Percentiles rank a stretch among this genome's conserved stretches.
Conservation (phyloP, 352 stramenopile genomes). For the Globisporangium apiculatum region DNA sequence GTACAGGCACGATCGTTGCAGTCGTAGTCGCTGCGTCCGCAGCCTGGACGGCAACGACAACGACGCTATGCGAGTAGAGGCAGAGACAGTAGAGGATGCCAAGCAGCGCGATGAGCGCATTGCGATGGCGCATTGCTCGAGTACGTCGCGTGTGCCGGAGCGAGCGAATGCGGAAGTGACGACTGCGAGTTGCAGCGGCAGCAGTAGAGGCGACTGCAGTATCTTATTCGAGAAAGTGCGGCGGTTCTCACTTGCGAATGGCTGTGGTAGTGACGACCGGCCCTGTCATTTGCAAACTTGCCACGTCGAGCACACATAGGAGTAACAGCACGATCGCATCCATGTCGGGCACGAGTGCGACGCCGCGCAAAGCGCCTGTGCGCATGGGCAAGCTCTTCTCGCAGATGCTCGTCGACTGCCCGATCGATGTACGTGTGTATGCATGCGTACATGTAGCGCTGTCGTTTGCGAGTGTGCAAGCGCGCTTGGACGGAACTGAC, state of each 20-base stretch:
- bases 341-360: slow-evolving; percentile 4
- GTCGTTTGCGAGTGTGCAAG: background rate
- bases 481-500: background rate
- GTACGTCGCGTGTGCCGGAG: too few species aligned
- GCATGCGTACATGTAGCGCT: background rate
- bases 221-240: too few species aligned
- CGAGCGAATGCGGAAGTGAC: too few species aligned
- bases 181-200: too few species aligned
- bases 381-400: slow-evolving; percentile 66
- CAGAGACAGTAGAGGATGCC: background rate
- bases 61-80: background rate
- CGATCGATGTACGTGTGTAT: slow-evolving; percentile 36
- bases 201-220: too few species aligned
- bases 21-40: background rate
- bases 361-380: slow-evolving; percentile 22
- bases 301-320: background rate
- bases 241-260: background rate
- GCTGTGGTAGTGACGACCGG: background rate
- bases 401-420: slow-evolving; percentile 60
- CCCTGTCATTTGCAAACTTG: slow-evolving; percentile 11
- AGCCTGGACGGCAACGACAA: background rate
- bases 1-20: background rate
- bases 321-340: too few species aligned
- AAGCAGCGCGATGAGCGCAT: too few species aligned
- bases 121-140: too few species aligned